Base-by-base conservation (phyloP, 2,329 filamentous ascomycete genomes). In the Elsinoe necatrix region DNA sequence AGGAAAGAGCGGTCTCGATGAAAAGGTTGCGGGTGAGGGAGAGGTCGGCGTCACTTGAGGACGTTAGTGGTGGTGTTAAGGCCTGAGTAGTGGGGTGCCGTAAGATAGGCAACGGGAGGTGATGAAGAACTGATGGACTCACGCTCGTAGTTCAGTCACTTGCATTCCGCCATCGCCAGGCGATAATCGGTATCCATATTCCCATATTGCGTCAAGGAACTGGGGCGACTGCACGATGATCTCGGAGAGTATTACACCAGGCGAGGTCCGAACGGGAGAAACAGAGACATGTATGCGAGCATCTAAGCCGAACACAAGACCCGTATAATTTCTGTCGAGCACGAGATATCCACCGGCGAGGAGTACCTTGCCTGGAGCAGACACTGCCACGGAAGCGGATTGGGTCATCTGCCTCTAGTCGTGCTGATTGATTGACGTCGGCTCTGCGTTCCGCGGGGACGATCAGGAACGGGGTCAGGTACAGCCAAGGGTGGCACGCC, bases 271-370 rank as follows among this genome's bases (percentile, higher is more conserved):
- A 59, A 80, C 70, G 55, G 78, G 76, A 64, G 81, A 75, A 42
- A 84, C 77, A 60, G 78, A 69, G 42, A 81, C 78, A 66, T 85
- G 81, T 31, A 85, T 84, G 57, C 82, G 75, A 45, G 82, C 82
- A 67, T 84, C 77, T 52, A 85, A 76, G 29, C 80, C 82, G 64
- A 84, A 83, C 3, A 85, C 82, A 16, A 83, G 75, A 34, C 85
- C 92, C 2, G 87, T 93, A 72, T 96, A 90, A 60, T 80, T 77
- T 60, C 88, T 83, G 74, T 97, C 92, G 45, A 98, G 84, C 20
- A 96, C 92, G 45, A 97, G 83, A 72, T 97, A 98, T 60, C 93
- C 93, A 61, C 93, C 93, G 3, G 92, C 89, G 55, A 97, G 81
- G 62, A 98, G 81, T 59, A 98, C 93, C 76, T 98, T 98, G 64